Evolutionary conservation across 208 protist genomes (phyloP).

Genomic region (Crithidia acanthocephali): DNA sequence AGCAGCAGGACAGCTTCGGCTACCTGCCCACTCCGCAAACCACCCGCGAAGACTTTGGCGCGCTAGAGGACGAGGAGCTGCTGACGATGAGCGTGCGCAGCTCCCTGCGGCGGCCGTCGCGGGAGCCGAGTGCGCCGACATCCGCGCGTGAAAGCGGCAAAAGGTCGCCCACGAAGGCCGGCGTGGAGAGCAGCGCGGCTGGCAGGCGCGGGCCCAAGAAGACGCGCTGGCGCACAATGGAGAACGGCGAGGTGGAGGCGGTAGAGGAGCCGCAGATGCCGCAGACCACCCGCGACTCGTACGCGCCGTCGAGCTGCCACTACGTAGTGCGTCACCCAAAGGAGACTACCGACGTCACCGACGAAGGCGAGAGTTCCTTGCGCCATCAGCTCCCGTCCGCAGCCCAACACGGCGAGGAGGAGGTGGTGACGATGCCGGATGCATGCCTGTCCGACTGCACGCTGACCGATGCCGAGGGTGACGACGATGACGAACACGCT

Average conservation of each 20-base stretch:
- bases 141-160: not conserved
- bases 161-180: not conserved
- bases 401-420: not conserved
- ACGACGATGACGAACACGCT: not conserved
- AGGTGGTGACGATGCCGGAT: conserved; percentile 7
- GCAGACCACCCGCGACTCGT: conserved; percentile 15
- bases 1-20: conserved; percentile 6
- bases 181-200: not conserved
- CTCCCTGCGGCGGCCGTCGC: conserved; percentile 19
- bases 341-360: not conserved
- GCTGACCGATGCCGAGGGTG: not conserved
- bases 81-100: conserved; percentile 14
- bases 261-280: not conserved
- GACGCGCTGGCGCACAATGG: conserved; percentile 6
- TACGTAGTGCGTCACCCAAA: conserved; percentile 24
- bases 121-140: not conserved
- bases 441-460: conserved; percentile 4
- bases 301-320: conserved; percentile 11
- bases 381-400: not conserved
- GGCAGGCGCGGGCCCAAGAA: not conserved
- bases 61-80: conserved; percentile 6
- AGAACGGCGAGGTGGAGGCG: conserved; percentile 21
- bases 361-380: not conserved
- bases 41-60: not conserved
- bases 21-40: conserved; percentile 2